These are phyloP conservation scores for Eucalyptus sp. DNA, from an alignment of 345 rosid genomes.

Conservation along the genomic window DNA sequence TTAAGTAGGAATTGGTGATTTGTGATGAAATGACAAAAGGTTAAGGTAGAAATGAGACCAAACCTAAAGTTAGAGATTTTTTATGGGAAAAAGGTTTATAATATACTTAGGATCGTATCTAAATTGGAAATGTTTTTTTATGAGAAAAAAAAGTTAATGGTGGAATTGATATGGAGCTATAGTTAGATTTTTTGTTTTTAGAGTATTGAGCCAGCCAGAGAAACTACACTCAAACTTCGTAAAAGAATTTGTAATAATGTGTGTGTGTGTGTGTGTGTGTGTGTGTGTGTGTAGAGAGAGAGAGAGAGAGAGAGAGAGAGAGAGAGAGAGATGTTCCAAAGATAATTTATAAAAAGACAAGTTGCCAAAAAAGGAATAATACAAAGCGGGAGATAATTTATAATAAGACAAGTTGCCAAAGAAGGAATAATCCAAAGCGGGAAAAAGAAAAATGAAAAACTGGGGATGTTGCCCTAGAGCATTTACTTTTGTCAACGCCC, in stretches of 20 bases:
- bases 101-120: rapidly evolving
- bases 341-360: not conserved
- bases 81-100: not conserved
- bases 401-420: not conserved
- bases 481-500: not conserved
- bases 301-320: too few relatives aligned
- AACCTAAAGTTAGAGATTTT: not conserved
- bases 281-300: too few relatives aligned
- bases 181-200: too few relatives aligned
- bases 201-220: too few relatives aligned
- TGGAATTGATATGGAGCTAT: not conserved
- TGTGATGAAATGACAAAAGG: not conserved
- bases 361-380: not conserved
- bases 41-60: not conserved
- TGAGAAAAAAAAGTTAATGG: too few relatives aligned
- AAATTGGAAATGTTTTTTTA: too few relatives aligned
- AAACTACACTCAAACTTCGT: not conserved
- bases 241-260: not conserved
- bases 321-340: too few relatives aligned
- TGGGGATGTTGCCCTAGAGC: not conserved
- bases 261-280: too few relatives aligned
- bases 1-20: rapidly evolving
- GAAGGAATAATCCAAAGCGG: not conserved
- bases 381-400: not conserved
- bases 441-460: not conserved